phyloP scores from a whole-genome alignment of 2,329 filamentous ascomycete genomes.

The Fusarium falciforme region DNA sequence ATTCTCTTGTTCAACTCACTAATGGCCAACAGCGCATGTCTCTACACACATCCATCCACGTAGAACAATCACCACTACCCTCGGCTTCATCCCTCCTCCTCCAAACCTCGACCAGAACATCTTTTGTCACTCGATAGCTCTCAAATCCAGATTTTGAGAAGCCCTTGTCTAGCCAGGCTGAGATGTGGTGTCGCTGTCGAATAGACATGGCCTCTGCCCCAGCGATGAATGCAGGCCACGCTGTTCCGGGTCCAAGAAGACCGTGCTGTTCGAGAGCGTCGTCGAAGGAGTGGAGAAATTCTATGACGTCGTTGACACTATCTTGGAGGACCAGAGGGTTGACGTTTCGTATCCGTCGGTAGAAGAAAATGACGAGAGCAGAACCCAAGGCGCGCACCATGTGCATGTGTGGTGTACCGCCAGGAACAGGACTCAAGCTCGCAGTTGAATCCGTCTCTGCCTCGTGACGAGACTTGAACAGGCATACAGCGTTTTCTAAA shows the following conservation, averaged over 20 bases:
- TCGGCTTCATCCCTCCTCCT: slow-evolving; percentile 32
- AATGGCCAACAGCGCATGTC: slow-evolving; percentile 34
- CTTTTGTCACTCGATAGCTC: slow-evolving; percentile 30
- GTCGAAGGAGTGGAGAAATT: slow-evolving; percentile 32
- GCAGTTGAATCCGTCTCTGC: not conserved
- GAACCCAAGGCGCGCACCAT: slow-evolving; percentile 37
- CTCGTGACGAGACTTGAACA: slow-evolving; percentile 29
- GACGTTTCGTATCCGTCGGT: slow-evolving; percentile 36
- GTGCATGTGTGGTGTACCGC: slow-evolving; percentile 35
- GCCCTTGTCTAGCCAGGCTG: slow-evolving; percentile 35
- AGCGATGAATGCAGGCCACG: slow-evolving; percentile 37
- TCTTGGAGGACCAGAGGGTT: slow-evolving; percentile 34
- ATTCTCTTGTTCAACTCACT: slow-evolving; percentile 7
- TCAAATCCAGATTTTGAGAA: slow-evolving; percentile 35
- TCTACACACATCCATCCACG: slow-evolving; percentile 42
- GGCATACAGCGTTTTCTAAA: slow-evolving; percentile 35
- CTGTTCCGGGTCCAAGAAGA: slow-evolving; percentile 31
- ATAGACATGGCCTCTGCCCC: slow-evolving; percentile 32
- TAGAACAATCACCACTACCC: slow-evolving; percentile 23
- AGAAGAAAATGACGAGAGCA: slow-evolving; percentile 35
- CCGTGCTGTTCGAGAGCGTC: slow-evolving; percentile 31
- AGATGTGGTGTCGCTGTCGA: slow-evolving; percentile 24
- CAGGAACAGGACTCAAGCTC: not conserved
- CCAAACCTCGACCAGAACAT: slow-evolving; percentile 35
- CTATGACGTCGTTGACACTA: slow-evolving; percentile 31